Base-by-base conservation (phyloP, 441 rosid species). In the Iberis amara region DNA sequence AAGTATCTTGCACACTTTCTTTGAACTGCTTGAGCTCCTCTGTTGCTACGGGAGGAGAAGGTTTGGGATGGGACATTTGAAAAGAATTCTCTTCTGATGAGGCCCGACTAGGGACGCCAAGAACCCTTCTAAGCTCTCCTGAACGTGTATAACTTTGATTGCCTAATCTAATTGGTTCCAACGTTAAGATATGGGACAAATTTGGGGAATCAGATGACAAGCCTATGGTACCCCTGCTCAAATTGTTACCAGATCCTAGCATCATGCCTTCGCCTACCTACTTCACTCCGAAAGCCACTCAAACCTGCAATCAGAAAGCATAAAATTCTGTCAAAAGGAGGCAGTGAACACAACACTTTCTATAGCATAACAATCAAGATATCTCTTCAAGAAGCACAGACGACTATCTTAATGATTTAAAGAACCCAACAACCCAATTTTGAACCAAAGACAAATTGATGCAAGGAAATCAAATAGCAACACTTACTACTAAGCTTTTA, bases 21-120 rank as follows among this genome's bases (percentile, higher is more conserved):
- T 82, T 82, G 5, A 78, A 68, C 24, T 76, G 76, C 68, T 74
- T 83, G 31, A 83, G 76, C 76, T 83, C 86, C 68, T 80, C 79
- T 2, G 74, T 65, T n/a, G 84, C 79, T 39, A 72, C 68, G 6
- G 82, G 76, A 55, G 80, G 73, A 46, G 79, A 11, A 57, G 67
- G 69, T 55, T 71, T 80, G 14, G 68, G 46, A 47, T 69, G 76
- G 5, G 74, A 50, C 68, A 61, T 68, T 47, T 78, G 84, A 55
- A 73, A 69, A 41, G 81, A 71, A 65, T 68, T 73, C 2, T 78
- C 90, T 48, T 78, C 84, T 1, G 74, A 64, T 4, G 76, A 58
- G n/a, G 59, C 68, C 47, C 79, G 79, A 55, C 67, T 61, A 36
- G 86, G 76, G 1, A 65, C 68, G 24, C 86, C 79, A 30, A 82